Base-by-base conservation (phyloP, 495 filamentous ascomycete genomes). In the Evernia prunastri region DNA sequence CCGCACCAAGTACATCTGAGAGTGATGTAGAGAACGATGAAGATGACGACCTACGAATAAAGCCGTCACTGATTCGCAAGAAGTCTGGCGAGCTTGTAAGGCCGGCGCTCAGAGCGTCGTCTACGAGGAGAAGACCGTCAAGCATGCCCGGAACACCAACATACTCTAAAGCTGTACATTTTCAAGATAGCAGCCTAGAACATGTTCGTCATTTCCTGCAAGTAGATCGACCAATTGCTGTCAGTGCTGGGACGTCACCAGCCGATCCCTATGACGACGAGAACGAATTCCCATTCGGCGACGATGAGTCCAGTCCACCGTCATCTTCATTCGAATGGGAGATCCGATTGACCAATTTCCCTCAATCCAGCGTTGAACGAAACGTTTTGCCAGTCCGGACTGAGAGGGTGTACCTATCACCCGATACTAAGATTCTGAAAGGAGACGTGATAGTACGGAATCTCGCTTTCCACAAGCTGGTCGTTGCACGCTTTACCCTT, bases 71-170 rank as follows among this genome's bases (percentile, higher is more conserved):
- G 86, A 86, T 98, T 59, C 86, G 94, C 62, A 98, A 98, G 81
- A 98, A 98, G 81, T 97, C 94, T 45, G 94, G 94, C 31, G 94
- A 98, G 74, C 82, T 97, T 58, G 94, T 98, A 59, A 87, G 93
- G 67, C 96, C 94, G 8, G 96, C 94, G 2, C 80, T 98, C 47
- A 87, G 93, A 58, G 86, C 87, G 33, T 75, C 89, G 8, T 88
- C 87, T 4, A 66, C 74, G 56, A 82, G 85, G 57, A 82, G 91
- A 64, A 86, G 95, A 49, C 92, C 92, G 1, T 96, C 89, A 0
- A 97, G 93, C 75, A 95, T 97, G 91, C 94, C 94, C 10, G 95
- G 95, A 17, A 98, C 94, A 9, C 94, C 94, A 0, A 95, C 92
- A 0, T 97, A 91, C 72, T 86, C 88, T 40, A 98, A 98, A 74